Conservation (phyloP, 345 rosid genomes). For the Salix udensis region DNA sequence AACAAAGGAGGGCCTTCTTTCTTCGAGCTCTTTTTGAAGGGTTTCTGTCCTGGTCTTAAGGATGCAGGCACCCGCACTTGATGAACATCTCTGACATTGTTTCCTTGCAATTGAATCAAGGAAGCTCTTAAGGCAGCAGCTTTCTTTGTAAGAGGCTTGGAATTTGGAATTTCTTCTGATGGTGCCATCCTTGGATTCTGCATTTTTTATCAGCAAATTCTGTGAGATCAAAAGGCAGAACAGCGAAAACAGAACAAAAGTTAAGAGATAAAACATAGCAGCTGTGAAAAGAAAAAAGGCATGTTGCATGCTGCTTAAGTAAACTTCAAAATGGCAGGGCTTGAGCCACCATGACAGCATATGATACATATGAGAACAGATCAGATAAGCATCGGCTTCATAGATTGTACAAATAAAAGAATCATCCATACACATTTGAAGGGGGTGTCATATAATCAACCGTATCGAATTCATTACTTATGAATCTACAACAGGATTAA, state of each 20-base stretch:
- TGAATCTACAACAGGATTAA: background rate
- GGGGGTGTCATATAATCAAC: background rate
- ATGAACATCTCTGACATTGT: conserved; percentile 24
- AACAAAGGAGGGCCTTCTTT: conserved; percentile 43
- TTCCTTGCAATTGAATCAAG: conserved; percentile 33
- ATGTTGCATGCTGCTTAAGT: background rate
- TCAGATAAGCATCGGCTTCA: background rate
- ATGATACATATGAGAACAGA: background rate
- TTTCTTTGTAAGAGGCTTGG: conserved; percentile 48
- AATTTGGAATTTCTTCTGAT: conserved; percentile 38
- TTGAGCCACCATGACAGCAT: no score
- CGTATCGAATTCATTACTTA: background rate
- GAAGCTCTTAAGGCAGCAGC: conserved; percentile 31
- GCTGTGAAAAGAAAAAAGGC: background rate
- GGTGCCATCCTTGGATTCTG: conserved; percentile 49
- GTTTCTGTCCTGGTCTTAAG: conserved; percentile 30
- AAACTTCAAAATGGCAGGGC: background rate
- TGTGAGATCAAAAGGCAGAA: conserved; percentile 1
- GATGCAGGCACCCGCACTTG: conserved; percentile 26
- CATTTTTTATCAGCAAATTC: conserved; percentile 34
- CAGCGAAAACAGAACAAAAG: no score
- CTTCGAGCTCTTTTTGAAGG: conserved; percentile 41
- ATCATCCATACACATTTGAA: background rate
- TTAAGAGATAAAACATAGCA: background rate
- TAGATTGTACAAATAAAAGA: background rate